Evolutionary conservation across 345 rosid species (phyloP), one percentile per base, ranked within the genome.

Genomic region (Hypericum androsaemum): DNA sequence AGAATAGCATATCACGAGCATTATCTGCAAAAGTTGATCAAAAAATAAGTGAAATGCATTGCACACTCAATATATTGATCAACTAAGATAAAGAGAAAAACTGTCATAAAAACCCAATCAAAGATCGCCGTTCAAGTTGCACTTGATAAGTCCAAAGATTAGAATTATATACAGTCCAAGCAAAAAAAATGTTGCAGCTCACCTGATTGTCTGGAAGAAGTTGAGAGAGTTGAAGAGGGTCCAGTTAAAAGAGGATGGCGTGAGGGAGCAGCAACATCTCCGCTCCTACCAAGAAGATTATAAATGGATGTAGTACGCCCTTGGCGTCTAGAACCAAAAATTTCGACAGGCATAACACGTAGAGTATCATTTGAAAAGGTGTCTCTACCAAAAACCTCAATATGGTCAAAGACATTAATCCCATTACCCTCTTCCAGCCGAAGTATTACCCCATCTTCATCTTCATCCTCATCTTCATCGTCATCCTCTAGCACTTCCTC

Each of bases 291-390:
- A 40, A 90, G 80, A 55, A 84, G 92, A 78, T 73, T 84, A 77
- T 90, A 90, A 57, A 90, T 90, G 43, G 98, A 90, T 38, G 98
- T 87, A 15, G 96, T 90, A 43, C 98, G 81, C 14, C 89, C 89
- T 66, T 77, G 98, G 66, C 96, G 96, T 64, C 98, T 78, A 12
- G 98, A 90, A 66, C 98, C 95, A 68, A 90, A 87, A 71, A 87
- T 79, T 64, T 90, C 98, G 57, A 87, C 98, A 10, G 96, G 98
- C 96, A 90, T 90, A 54, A 90, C 85, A 69, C 73, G 96, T 41
- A 90, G 86, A 54, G 92, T 74, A 55, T 90, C 96, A 71, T 79
- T 80, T 17, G 92, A 73, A 67, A 90, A 90, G 76, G 74, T 71
- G 61, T 87, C 86, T 74, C 92, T 81, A 40, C 88, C 81, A 69